These are phyloP conservation scores for Coniella vitis DNA, from an alignment of 2,329 filamentous ascomycete genomes.

Conservation along the genomic window DNA sequence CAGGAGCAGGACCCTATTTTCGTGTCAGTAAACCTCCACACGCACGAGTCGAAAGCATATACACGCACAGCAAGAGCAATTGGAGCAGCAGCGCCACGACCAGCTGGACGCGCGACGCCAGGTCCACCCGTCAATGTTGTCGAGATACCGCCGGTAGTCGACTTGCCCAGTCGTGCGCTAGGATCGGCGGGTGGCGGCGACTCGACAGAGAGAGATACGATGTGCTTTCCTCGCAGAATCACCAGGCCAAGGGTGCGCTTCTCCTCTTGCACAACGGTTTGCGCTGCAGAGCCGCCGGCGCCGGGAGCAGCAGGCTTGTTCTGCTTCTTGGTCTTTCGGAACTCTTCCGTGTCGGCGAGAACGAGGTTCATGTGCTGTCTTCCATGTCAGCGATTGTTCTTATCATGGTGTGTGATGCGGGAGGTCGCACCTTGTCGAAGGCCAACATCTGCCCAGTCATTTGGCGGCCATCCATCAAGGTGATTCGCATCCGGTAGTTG, in stretches of 20 bases:
- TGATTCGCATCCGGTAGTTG: slow-evolving; percentile 98
- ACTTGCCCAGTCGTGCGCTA: slow-evolving; percentile 77
- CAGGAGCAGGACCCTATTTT: slow-evolving; percentile 67
- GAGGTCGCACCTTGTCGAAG: slow-evolving; percentile 75
- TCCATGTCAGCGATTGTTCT: slow-evolving; percentile 4
- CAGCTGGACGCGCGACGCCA: slow-evolving; percentile 85
- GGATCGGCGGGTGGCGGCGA: slow-evolving; percentile 93
- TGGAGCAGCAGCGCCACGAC: slow-evolving; percentile 64
- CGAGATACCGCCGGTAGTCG: slow-evolving; percentile 59
- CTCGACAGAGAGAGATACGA: slow-evolving; percentile 91
- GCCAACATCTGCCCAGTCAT: slow-evolving; percentile 98
- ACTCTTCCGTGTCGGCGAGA: slow-evolving; percentile 96
- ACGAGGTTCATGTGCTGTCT: slow-evolving; percentile 96
- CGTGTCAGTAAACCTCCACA: slow-evolving; percentile 17
- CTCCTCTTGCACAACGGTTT: slow-evolving; percentile 83
- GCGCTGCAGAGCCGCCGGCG: slow-evolving; percentile 51
- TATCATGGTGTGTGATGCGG: background rate
- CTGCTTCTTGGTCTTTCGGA: slow-evolving; percentile 82
- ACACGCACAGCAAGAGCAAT: slow-evolving; percentile 68
- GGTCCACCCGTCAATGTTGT: slow-evolving; percentile 74
- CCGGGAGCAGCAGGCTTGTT: slow-evolving; percentile 63
- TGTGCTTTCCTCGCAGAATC: slow-evolving; percentile 89
- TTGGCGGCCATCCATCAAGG: slow-evolving; percentile 87
- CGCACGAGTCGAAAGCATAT: background rate
- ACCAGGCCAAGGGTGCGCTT: slow-evolving; percentile 94